Evolutionary conservation across 2,329 filamentous ascomycete species (phyloP), one percentile per base, ranked within the genome.

Genomic region (Cyanodermella asteris): DNA sequence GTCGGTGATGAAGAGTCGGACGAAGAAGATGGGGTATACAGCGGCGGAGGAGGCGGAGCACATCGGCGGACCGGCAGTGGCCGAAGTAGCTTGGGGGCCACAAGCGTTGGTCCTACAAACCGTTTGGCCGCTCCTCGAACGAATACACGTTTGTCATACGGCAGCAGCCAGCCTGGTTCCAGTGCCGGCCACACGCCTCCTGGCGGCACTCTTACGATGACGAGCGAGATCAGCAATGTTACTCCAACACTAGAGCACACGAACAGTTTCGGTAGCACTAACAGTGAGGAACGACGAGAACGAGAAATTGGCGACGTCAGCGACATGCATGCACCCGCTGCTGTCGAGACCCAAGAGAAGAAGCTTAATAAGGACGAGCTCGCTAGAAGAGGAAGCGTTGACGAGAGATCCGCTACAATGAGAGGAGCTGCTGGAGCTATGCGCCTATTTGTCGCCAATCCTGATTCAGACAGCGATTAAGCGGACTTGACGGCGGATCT

Each of bases 1-100:
- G 77, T 94, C 9, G 81, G 91, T 39, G 80, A 77, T 36, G 81
- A 72, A 35, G 78, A 82, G 38, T 78, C 72, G 42, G 76, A 80
- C 26, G 72, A 78, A 22, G 75, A 78, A 24, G 70, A 73, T 20
- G 44, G 48, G 10, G 47, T 36, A 35, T 52, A 44, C 34, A 34
- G 51, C 17, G 43, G 47, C 10, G 8, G 7, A 24, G 37, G 47
- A 53, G 36, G 59, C 55, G 31, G 39, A 60, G 49, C 58, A n/a
- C 74, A 82, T 48, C 66, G 67, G 33, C 59, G 75, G 34, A 74
- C 67, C 13, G 72, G 73, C 22, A 81, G 73, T 38, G 74, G 74
- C n/a, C n/a, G n/a, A 12, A 61, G 74, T 34, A 80, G 71, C 45
- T 81, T 59, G 31, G 64, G 65, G n/a, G n/a, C n/a, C n/a, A n/a